Evolutionary conservation across 169 alveolate species (phyloP).

Genomic region (Plasmodium berghei): DNA sequence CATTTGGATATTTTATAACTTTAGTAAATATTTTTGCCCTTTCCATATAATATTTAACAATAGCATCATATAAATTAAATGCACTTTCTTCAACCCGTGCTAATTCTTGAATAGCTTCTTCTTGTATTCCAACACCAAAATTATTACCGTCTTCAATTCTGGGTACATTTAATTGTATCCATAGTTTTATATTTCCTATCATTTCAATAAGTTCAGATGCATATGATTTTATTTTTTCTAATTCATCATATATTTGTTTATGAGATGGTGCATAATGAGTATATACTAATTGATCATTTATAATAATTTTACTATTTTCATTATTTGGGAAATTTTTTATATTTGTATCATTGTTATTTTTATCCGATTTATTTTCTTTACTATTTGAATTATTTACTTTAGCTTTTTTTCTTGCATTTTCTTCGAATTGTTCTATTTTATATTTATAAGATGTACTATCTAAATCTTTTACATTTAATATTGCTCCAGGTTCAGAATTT

Average conservation of each 20-base stretch:
- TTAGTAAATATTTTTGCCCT: slow-evolving; percentile 91
- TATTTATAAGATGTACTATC: slow-evolving; percentile 80
- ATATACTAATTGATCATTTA: slow-evolving; percentile 75
- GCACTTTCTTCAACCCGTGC: slow-evolving; percentile 92
- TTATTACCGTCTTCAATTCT: slow-evolving; percentile 93
- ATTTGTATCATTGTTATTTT: not conserved
- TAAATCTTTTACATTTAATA: slow-evolving; percentile 79
- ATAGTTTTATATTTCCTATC: slow-evolving; percentile 89
- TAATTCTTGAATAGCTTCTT: slow-evolving; percentile 92
- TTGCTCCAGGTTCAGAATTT: slow-evolving; percentile 64
- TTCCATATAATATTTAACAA: slow-evolving; percentile 90
- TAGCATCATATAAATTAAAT: slow-evolving; percentile 88
- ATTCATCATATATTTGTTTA: slow-evolving; percentile 85
- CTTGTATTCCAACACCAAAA: slow-evolving; percentile 93
- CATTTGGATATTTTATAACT: slow-evolving; percentile 89
- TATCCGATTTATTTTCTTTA: slow-evolving; percentile 34
- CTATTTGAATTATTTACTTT: slow-evolving; percentile 34
- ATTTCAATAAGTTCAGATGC: slow-evolving; percentile 91
- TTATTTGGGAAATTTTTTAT: slow-evolving; percentile 5
- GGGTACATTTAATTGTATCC: slow-evolving; percentile 93
- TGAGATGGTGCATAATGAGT: slow-evolving; percentile 85
- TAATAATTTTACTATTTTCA: slow-evolving; percentile 26
- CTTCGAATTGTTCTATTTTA: slow-evolving; percentile 57
- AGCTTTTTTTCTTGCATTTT: slow-evolving; percentile 72
- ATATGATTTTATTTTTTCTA: slow-evolving; percentile 86